Evolutionary conservation across 805 yeast species (phyloP).

Genomic region (Schwanniomyces pseudopolymorphus): DNA sequence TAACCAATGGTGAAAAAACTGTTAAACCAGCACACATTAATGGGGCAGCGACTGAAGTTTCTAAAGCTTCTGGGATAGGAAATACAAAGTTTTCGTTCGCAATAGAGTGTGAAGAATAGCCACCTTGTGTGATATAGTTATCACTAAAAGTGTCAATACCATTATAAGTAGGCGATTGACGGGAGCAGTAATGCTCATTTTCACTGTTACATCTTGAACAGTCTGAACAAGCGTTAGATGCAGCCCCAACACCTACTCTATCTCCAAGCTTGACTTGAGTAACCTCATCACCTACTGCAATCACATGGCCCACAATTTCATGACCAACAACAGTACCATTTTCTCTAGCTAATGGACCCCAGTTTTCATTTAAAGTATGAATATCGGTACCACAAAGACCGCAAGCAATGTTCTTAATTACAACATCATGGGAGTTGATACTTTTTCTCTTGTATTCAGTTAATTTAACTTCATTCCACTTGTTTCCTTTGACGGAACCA

Average conservation of each 20-base stretch:
- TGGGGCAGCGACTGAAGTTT: slow-evolving; percentile 48
- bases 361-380: slow-evolving; percentile 51
- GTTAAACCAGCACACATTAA: slow-evolving; percentile 59
- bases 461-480: slow-evolving; percentile 28
- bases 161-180: slow-evolving; percentile 53
- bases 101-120: slow-evolving; percentile 49
- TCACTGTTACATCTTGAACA: slow-evolving; percentile 53
- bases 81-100: slow-evolving; percentile 46
- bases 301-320: slow-evolving; percentile 62
- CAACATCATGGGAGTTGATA: slow-evolving; percentile 39
- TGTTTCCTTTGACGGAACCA: slow-evolving; percentile 21
- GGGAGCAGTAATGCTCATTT: slow-evolving; percentile 50
- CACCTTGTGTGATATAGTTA: slow-evolving; percentile 39
- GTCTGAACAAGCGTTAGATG: slow-evolving; percentile 55
- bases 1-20: slow-evolving; percentile 49
- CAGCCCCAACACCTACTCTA: slow-evolving; percentile 81
- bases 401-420: slow-evolving; percentile 56
- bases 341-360: slow-evolving; percentile 41
- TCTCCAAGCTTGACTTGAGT: slow-evolving; percentile 59
- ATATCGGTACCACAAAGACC: slow-evolving; percentile 67
- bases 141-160: slow-evolving; percentile 31
- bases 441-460: slow-evolving; percentile 24
- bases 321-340: slow-evolving; percentile 55
- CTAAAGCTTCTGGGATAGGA: slow-evolving; percentile 47
- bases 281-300: slow-evolving; percentile 59